Conservation (phyloP, 2,329 filamentous ascomycete species). For the Conoideocrella luteorostrata region DNA sequence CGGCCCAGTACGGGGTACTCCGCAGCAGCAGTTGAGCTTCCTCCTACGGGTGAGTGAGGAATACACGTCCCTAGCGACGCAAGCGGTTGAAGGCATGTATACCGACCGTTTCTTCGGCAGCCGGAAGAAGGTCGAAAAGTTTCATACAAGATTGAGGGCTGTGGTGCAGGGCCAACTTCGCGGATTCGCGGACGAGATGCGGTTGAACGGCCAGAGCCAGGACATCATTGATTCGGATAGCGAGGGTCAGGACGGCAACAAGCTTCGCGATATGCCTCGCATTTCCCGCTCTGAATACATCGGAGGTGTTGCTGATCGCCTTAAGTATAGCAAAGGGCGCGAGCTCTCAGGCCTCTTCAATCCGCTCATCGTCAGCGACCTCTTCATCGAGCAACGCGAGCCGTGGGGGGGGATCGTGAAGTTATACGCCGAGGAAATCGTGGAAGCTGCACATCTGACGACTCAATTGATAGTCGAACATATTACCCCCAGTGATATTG, state of each 20-base stretch:
- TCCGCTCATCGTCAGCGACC: constrained; percentile 48
- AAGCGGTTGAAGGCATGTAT: constrained; percentile 46
- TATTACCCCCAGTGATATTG: too few species aligned
- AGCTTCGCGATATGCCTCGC: background rate
- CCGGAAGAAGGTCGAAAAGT: constrained; percentile 22
- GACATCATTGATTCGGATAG: constrained; percentile 22
- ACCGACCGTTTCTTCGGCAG: constrained; percentile 42
- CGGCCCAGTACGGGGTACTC: constrained; percentile 39
- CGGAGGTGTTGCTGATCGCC: constrained; percentile 13
- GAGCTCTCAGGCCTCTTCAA: constrained; percentile 59
- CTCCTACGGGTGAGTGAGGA: constrained; percentile 38
- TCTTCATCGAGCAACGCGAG: constrained; percentile 54
- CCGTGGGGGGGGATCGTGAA: constrained; percentile 45
- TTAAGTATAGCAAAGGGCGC: constrained; percentile 22
- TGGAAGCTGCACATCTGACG: constrained; percentile 11
- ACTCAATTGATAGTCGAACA: too few species aligned
- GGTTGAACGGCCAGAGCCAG: constrained; percentile 30
- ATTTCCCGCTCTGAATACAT: constrained; percentile 12
- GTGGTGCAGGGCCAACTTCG: constrained; percentile 38
- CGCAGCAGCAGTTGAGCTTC: constrained; percentile 39
- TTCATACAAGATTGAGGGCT: constrained; percentile 43
- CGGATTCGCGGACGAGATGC: constrained; percentile 40
- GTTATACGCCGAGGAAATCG: constrained; percentile 1
- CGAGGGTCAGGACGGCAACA: background rate
- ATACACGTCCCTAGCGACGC: constrained; percentile 37